Base-by-base conservation (phyloP, 2,329 filamentous ascomycete genomes). In the Fusarium humuli region DNA sequence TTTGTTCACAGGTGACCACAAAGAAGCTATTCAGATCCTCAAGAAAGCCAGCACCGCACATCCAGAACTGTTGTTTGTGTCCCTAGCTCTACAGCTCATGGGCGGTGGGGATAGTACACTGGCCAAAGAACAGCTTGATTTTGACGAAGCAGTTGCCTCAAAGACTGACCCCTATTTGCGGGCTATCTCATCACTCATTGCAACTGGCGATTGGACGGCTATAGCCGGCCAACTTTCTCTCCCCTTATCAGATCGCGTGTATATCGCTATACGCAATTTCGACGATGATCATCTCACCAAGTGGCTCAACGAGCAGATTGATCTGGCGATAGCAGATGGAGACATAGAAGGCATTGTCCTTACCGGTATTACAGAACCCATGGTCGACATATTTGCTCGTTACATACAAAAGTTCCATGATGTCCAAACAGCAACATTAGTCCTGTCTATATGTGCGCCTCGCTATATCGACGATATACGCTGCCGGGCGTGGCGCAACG, bases 331-430 rank as follows among this genome's bases (percentile, higher is more conserved):
- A 52, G 81, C 83, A 14, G 86, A 87, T 6, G 93, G 93, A 49
- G 90, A 94, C 73, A 87, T 94, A 52, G 91, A 94, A 78, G 93
- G 90, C 32, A 88, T 96, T 42, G 87, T 94, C 5, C 85, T 97
- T 14, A 93, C 92, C 0, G 93, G 93, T 40, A 90, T 97, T 64
- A 90, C 89, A 5, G 91, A 93, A 70, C 83, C 84, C 56, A 85
- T 91, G 54, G 89, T 94, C 61, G 91, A 94, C 76, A 88, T 96
- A 20, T 87, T 95, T 64, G 91, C 92, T 65, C 88, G 88, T 53
- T 94, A 94, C 78, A 86, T 96, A 47, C 86, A 90, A 72, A 91
- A 91, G 71, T 94, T 91, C 77, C 86, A 90, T 75, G 93, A 95
- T 77, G 85, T 93, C 25, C 93, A 97, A 80, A 94, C 92, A 2